Percentiles rank a stretch among this genome's conserved stretches.
Conservation (phyloP, 768 basidiomycete species). For the Galerina sulciceps region DNA sequence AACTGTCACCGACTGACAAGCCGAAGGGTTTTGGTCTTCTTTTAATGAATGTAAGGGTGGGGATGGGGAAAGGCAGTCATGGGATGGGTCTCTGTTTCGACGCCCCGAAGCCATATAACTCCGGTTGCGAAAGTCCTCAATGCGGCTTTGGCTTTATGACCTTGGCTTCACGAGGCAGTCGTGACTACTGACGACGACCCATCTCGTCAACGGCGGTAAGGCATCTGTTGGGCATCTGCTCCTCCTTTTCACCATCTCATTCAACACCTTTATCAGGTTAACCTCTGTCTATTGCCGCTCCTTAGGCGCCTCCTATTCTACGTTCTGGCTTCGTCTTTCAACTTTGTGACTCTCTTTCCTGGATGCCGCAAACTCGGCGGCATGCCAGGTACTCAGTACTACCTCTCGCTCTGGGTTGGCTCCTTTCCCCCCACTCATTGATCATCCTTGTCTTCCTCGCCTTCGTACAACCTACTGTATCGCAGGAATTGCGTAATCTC, state of each 20-base stretch:
- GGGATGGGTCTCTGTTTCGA: conserved; percentile 6
- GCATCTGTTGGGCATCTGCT: not conserved
- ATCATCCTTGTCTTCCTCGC: not conserved
- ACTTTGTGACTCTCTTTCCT: not conserved
- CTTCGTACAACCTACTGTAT: conserved; percentile 11
- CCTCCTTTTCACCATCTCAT: not conserved
- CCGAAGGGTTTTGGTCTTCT: not conserved
- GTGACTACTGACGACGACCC: not conserved
- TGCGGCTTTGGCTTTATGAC: not conserved
- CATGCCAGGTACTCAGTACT: not conserved
- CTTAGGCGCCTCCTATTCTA: not conserved
- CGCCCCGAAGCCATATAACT: conserved; percentile 8
- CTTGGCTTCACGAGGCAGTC: conserved; percentile 9
- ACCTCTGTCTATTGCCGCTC: not conserved
- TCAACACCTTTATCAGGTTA: not conserved
- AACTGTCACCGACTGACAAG: conserved; percentile 8
- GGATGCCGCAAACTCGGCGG: conserved; percentile 11
- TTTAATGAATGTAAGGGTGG: conserved; percentile 9
- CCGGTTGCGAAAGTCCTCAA: conserved; percentile 5
- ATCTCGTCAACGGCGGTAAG: not conserved
- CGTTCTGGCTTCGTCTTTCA: conserved; percentile 4
- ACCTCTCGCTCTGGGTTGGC: conserved; percentile 2
- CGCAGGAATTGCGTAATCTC: conserved; percentile 35
- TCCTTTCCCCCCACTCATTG: not conserved
- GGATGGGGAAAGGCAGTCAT: conserved; percentile 9